phyloP scores from a whole-genome alignment of 352 stramenopile genomes.

The Elongisporangium anandrum region DNA sequence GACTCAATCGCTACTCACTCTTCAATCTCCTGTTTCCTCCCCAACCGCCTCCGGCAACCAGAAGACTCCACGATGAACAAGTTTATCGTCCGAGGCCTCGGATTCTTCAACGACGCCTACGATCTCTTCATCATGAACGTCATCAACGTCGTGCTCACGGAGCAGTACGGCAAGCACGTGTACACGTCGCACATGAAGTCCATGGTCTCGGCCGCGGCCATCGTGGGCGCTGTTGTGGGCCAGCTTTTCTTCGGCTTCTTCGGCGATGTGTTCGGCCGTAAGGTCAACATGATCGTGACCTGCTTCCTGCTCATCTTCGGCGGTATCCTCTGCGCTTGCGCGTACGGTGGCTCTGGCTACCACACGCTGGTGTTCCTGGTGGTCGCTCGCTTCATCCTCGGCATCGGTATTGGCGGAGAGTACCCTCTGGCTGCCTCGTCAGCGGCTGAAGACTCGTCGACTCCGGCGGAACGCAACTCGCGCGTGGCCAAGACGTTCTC shows the following conservation, averaged over 20 bases:
- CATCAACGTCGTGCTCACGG: conserved; percentile 56
- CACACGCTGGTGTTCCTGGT: conserved; percentile 39
- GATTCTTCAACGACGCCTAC: conserved; percentile 60
- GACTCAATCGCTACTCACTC: neutral
- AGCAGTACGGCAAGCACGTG: conserved; percentile 49
- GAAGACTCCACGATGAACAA: conserved; percentile 32
- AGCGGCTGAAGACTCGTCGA: conserved; percentile 28
- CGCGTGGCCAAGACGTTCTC: conserved; percentile 36
- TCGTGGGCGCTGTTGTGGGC: conserved; percentile 49
- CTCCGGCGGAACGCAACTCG: conserved; percentile 19
- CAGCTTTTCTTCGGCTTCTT: conserved; percentile 52
- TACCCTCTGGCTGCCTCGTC: conserved; percentile 32
- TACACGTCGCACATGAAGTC: conserved; percentile 60
- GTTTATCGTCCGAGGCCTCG: conserved; percentile 46
- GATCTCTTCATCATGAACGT: conserved; percentile 72
- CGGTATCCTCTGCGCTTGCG: conserved; percentile 36
- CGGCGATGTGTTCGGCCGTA: conserved; percentile 49
- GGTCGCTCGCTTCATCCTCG: conserved; percentile 28
- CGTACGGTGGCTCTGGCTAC: conserved; percentile 19
- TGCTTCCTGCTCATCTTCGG: conserved; percentile 45
- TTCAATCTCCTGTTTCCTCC: neutral
- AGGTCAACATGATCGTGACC: conserved; percentile 56
- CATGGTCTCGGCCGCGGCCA: conserved; percentile 37
- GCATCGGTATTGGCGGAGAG: conserved; percentile 36
- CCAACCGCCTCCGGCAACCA: neutral